phyloP scores from a whole-genome alignment of 768 basidiomycete genomes.

The Bullera alba region DNA sequence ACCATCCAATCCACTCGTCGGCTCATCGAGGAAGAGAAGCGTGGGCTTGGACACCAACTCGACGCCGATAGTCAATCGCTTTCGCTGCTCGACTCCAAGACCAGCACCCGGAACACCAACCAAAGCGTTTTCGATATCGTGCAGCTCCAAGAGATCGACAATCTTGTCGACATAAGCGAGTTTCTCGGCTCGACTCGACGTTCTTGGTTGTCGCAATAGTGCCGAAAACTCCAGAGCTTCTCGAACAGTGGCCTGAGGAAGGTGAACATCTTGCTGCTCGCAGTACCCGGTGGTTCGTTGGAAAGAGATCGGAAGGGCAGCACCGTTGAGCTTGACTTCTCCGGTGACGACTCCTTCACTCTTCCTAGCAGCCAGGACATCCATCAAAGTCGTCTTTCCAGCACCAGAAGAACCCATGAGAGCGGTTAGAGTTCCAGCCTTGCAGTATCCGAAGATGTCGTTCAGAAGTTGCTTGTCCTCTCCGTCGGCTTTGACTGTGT shows the following conservation, averaged over 20 bases:
- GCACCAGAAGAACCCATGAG: slow-evolving; percentile 61
- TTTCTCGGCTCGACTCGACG: slow-evolving; percentile 40
- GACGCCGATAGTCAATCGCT: not conserved
- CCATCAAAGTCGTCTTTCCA: slow-evolving; percentile 38
- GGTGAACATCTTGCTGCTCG: slow-evolving; percentile 52
- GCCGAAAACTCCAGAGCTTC: slow-evolving; percentile 49
- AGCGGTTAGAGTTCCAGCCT: slow-evolving; percentile 73
- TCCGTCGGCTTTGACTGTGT: slow-evolving; percentile 27
- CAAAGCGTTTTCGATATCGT: slow-evolving; percentile 62
- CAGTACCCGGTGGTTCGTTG: slow-evolving; percentile 47
- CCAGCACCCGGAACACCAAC: slow-evolving; percentile 53
- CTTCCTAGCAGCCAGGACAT: slow-evolving; percentile 32
- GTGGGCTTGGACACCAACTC: slow-evolving; percentile 51
- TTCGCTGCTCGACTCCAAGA: slow-evolving; percentile 32
- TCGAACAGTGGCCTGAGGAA: slow-evolving; percentile 54
- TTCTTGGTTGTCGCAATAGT: slow-evolving; percentile 46
- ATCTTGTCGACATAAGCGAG: slow-evolving; percentile 48
- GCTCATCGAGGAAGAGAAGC: slow-evolving; percentile 80
- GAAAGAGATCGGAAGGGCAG: slow-evolving; percentile 45
- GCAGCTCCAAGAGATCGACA: slow-evolving; percentile 42
- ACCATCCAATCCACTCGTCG: slow-evolving; percentile 65
- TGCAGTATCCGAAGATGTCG: slow-evolving; percentile 70
- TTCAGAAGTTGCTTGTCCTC: slow-evolving; percentile 53
- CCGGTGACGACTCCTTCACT: slow-evolving; percentile 43
- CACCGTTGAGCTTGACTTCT: slow-evolving; percentile 48